These are phyloP conservation scores for Stenogyne calaminthoides DNA, from an alignment of 305 asterid genomes.

Conservation along the genomic window DNA sequence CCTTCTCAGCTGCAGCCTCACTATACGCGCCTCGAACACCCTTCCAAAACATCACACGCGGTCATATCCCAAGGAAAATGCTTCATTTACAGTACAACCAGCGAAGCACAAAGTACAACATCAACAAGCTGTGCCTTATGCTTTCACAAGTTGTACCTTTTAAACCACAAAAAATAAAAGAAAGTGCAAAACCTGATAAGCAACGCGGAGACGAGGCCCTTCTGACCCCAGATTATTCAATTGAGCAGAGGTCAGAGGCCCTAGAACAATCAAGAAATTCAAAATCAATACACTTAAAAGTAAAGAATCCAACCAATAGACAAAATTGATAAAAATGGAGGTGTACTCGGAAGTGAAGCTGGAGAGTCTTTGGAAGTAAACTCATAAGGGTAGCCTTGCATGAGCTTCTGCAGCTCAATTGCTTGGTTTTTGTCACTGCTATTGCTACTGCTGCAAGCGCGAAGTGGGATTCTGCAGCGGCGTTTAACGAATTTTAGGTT, in stretches of 20 bases:
- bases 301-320: neutral
- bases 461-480: slow-evolving; percentile 42
- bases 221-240: slow-evolving; percentile 65
- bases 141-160: neutral
- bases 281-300: neutral
- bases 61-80: neutral
- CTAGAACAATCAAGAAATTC: slow-evolving; percentile 43
- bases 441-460: slow-evolving; percentile 39
- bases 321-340: neutral
- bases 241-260: slow-evolving; percentile 83
- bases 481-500: slow-evolving; percentile 34
- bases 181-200: slow-evolving; percentile 77
- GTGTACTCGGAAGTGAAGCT: slow-evolving; percentile 67
- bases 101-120: slow-evolving; percentile 29
- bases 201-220: slow-evolving; percentile 91
- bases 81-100: slow-evolving; percentile 10
- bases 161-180: neutral
- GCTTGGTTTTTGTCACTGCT: slow-evolving; percentile 46
- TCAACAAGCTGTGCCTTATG: neutral
- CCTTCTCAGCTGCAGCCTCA: slow-evolving; percentile 98
- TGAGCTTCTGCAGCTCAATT: slow-evolving; percentile 56
- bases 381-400: slow-evolving; percentile 48
- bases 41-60: slow-evolving; percentile 40
- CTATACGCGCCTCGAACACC: slow-evolving; percentile 95
- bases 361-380: slow-evolving; percentile 55